phyloP scores from a whole-genome alignment of 2,329 filamentous ascomycete genomes.

The Exophiala sp. region DNA sequence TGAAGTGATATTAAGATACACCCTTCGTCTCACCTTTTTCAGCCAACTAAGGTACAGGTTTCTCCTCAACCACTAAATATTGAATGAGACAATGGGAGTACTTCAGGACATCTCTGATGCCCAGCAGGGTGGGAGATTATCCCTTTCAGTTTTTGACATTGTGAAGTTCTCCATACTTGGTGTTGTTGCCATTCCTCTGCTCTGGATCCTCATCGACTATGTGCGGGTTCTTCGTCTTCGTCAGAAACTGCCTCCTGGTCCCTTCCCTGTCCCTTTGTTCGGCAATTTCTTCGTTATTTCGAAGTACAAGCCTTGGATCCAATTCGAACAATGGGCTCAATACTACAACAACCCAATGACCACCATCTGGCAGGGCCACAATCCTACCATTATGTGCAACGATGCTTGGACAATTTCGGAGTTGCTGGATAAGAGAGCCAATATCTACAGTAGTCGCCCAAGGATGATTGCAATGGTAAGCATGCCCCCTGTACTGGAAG shows the following conservation, averaged over 20 bases:
- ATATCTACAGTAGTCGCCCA: constrained; percentile 33
- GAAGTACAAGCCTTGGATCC: constrained; percentile 55
- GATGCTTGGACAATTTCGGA: constrained; percentile 34
- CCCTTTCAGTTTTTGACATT: background rate
- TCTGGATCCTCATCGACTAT: constrained; percentile 27
- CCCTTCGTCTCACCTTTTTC: too few relatives aligned
- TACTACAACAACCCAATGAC: constrained; percentile 49
- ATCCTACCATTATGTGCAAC: constrained; percentile 36
- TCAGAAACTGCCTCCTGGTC: constrained; percentile 48
- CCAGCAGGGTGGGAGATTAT: background rate
- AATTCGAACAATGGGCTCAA: constrained; percentile 53
- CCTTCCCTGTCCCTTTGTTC: constrained; percentile 52
- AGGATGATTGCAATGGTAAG: constrained; percentile 20
- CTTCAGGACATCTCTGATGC: constrained; percentile 7
- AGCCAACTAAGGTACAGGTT: too few relatives aligned
- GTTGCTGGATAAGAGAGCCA: constrained; percentile 34
- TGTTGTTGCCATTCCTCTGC: constrained; percentile 7
- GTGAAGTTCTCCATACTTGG: background rate
- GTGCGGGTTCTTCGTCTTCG: constrained; percentile 28
- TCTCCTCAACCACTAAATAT: background rate
- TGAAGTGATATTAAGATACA: too few relatives aligned
- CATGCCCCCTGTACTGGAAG: background rate
- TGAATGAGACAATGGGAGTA: constrained; percentile 6
- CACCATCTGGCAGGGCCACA: constrained; percentile 53
- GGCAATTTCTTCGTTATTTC: constrained; percentile 57